These are phyloP conservation scores for Lagerstroemia speciosa DNA, from an alignment of 345 rosid species.

Conservation along the genomic window DNA sequence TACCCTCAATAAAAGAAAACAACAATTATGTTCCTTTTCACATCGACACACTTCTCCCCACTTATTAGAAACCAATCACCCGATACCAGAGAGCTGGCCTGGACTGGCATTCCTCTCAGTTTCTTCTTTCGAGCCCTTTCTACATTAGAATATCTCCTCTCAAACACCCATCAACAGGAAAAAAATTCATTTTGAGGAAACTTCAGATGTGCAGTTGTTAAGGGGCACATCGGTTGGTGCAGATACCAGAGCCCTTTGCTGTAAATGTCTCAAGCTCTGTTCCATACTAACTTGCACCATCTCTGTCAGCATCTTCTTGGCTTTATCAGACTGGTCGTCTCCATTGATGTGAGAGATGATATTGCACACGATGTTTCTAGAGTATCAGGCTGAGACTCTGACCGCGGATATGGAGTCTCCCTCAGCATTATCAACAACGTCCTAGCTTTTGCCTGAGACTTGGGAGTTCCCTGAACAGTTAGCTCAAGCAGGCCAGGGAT, in stretches of 20 bases:
- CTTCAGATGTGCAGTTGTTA: constrained; percentile 39
- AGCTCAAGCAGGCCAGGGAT: constrained; percentile 96
- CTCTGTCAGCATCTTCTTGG: constrained; percentile 92
- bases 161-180: too few species aligned
- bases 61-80: constrained; percentile 62
- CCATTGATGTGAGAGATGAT: constrained; percentile 83
- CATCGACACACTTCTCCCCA: constrained; percentile 3
- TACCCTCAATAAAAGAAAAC: not conserved
- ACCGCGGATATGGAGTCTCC: constrained; percentile 55
- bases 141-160: constrained; percentile 22
- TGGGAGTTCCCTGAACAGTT: constrained; percentile 87
- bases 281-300: constrained; percentile 99
- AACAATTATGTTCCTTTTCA: not conserved
- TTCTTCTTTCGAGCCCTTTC: constrained; percentile 8
- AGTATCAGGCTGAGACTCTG: constrained; percentile 73
- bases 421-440: constrained; percentile 62
- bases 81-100: constrained; percentile 54
- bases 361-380: constrained; percentile 78
- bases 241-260: constrained; percentile 79
- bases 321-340: constrained; percentile 85
- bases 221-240: constrained; percentile 59
- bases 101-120: constrained; percentile 56
- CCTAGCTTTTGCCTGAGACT: constrained; percentile 67
- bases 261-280: constrained; percentile 87
- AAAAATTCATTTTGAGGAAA: constrained; percentile 35